Conservation (phyloP, 257 asterid genomes). For the Anisodus tanguticus region DNA sequence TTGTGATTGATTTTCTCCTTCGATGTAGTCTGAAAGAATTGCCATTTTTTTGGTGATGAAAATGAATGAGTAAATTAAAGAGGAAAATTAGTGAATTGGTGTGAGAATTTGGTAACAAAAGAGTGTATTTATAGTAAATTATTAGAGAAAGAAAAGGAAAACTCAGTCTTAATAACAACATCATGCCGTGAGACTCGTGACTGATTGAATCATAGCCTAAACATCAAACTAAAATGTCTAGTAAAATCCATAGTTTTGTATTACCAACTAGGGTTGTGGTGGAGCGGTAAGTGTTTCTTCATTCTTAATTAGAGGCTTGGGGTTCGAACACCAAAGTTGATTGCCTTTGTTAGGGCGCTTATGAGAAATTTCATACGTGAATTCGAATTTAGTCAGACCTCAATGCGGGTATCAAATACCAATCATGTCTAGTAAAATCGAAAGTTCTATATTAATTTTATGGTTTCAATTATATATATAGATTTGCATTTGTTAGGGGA, state of each 20-base stretch:
- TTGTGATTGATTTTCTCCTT: conserved; percentile 21
- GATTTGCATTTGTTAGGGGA: not conserved
- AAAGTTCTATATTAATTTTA: not conserved
- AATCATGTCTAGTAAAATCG: not conserved
- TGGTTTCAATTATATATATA: no score
- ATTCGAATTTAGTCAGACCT: not conserved
- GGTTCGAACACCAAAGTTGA: no score
- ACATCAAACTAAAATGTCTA: not conserved
- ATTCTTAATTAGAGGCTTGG: not conserved
- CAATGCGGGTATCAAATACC: not conserved
- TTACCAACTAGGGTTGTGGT: not conserved
- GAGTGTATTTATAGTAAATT: conserved; percentile 13
- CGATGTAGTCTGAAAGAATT: conserved; percentile 26
- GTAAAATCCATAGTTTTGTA: not conserved
- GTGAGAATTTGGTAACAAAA: conserved; percentile 18
- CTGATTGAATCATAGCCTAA: not conserved
- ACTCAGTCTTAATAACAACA: not conserved
- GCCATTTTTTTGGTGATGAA: not conserved
- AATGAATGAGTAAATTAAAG: conserved; percentile 27
- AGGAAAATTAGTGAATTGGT: not conserved
- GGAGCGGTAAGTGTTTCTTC: not conserved
- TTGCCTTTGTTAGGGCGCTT: not conserved
- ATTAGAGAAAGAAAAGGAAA: conserved; percentile 18
- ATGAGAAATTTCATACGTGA: not conserved
- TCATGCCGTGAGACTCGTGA: conserved; percentile 14